These are phyloP conservation scores for Pleurotus tuber-regium DNA, from an alignment of 768 basidiomycete species.

Conservation along the genomic window DNA sequence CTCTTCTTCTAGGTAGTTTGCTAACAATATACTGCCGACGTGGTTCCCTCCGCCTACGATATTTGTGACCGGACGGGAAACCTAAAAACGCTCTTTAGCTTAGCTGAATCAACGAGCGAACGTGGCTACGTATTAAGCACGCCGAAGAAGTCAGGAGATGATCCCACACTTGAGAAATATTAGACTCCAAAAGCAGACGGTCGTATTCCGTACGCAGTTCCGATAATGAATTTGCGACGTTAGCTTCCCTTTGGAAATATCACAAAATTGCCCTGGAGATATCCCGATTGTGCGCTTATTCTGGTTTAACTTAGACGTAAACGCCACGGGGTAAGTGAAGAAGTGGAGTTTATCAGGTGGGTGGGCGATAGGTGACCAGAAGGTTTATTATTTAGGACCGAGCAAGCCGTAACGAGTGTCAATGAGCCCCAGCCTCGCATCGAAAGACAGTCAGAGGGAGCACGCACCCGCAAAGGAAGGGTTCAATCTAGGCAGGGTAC, in stretches of 20 bases:
- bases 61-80: not conserved
- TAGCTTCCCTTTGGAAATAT: not conserved
- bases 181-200: no score
- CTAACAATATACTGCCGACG: constrained; percentile 1
- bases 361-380: not conserved
- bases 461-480: no score
- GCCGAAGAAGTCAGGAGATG: not conserved
- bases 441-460: no score
- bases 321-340: not conserved
- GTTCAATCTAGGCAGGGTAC: not conserved
- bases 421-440: no score
- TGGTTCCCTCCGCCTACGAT: not conserved
- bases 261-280: not conserved
- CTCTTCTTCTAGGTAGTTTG: no score
- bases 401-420: no score
- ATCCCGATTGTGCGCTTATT: not conserved
- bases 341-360: not conserved
- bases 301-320: not conserved
- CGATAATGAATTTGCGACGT: not conserved
- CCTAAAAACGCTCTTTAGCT: not conserved
- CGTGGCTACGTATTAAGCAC: not conserved
- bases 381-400: no score
- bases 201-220: not conserved
- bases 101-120: not conserved
- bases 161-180: not conserved